Base-by-base conservation (phyloP, 768 basidiomycete species). In the Polyporus arcularius region DNA sequence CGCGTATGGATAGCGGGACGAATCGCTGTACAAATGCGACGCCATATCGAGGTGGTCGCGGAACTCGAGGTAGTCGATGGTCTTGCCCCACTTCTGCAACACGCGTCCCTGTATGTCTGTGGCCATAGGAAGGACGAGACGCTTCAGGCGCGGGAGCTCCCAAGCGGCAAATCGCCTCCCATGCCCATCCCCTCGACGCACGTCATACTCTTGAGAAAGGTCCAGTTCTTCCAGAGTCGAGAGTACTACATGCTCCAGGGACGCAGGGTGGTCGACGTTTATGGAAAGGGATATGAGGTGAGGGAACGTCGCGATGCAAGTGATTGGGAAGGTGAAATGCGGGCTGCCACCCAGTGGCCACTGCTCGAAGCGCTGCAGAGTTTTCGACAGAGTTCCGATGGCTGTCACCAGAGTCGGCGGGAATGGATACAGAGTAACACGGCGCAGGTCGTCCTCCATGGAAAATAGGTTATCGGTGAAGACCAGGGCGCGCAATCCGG, bases 401-500 rank as follows among this genome's bases (percentile, higher is more conserved):
- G 47, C 55, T 4, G 18, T 11, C 6, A 35, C 32, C 12, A 57
- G 18, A 5, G 28, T 15, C 21, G 32, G 14, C n/a, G 46, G 55
- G 45, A 57, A 57, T 3, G 46, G 35, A 46, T 49, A 49, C 11
- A 49, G 35, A 1, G 15, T 46, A 21, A 57, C 18, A 8, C 46
- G 31, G 5, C 48, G 47, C 4, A 49, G 21, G 38, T 48, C 38
- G 21, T 48, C 55, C 31, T 57, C 55, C 55, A 49, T 49, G 10
- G 35, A n/a, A 35, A 57, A 57, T 46, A 49, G 47, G 35, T 12
- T 57, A 46, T 57, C 55, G 2, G 55, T 57, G 55, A 57, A 57
- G n/a, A 50, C 16, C 5, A 57, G 47, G 32, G 46, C 38, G 18
- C 47, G 35, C 4, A 57, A n/a, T 6, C 14, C 21, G 18, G 46